Percentiles rank a stretch among this genome's conserved stretches.
phyloP scores from a whole-genome alignment of 2,329 filamentous ascomycete genomes.

The Grosmannia penicillata region DNA sequence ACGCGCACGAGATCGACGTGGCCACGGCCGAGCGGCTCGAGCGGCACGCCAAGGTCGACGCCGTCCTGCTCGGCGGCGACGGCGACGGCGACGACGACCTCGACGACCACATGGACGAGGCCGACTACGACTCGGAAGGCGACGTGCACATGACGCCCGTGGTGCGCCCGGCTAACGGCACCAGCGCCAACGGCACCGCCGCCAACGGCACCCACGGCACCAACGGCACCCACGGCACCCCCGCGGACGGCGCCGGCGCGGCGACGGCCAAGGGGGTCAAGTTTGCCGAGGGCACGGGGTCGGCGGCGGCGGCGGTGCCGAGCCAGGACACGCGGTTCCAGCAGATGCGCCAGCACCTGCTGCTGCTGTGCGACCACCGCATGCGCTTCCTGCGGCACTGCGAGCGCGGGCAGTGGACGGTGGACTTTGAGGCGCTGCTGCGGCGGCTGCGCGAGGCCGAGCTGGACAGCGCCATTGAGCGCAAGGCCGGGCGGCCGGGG shows the following conservation, averaged over 20 bases:
- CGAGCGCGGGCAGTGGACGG: conserved; percentile 62
- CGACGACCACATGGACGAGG: conserved; percentile 11
- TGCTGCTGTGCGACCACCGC: conserved; percentile 54
- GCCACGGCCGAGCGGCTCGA: conserved; percentile 32
- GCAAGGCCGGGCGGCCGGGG: conserved; percentile 61
- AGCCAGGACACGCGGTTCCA: conserved; percentile 30
- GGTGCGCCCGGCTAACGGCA: conserved; percentile 1
- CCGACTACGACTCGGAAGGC: conserved; percentile 16
- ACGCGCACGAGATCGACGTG: conserved; percentile 29
- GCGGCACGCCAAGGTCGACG: conserved; percentile 13
- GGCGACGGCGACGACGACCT: conserved; percentile 21
- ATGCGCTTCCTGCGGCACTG: conserved; percentile 54
- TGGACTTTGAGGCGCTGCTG: conserved; percentile 66
- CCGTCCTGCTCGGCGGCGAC: conserved; percentile 16
- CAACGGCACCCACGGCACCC: conserved; percentile 1
- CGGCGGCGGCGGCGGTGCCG: not conserved
- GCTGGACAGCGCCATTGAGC: conserved; percentile 66
- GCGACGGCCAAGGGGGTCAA: conserved; percentile 35
- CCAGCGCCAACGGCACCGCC: not conserved
- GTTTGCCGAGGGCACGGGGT: conserved; percentile 29
- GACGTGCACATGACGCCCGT: conserved; percentile 3
- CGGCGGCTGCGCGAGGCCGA: conserved; percentile 59
- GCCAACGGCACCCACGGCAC: conserved; percentile 8
- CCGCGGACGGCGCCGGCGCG: too few species aligned
- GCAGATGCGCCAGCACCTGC: conserved; percentile 58